Evolutionary conservation across 2,329 filamentous ascomycete species (phyloP).

Genomic region (Cylindrodendrum hubeiense): DNA sequence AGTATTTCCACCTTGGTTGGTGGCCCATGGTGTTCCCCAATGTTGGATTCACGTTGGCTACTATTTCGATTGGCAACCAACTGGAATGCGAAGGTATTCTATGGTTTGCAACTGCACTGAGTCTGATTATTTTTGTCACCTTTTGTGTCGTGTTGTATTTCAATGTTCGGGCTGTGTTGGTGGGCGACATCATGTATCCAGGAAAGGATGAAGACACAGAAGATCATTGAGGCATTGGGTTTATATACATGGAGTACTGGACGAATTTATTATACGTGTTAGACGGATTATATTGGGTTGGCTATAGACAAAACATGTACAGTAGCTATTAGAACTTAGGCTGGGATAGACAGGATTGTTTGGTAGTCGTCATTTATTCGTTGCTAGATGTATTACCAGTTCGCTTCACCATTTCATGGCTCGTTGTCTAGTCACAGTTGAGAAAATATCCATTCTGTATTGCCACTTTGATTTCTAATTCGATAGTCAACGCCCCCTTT

Average conservation of each 20-base stretch:
- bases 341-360: neutral
- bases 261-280: neutral
- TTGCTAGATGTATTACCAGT: no score
- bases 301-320: slow-evolving; percentile 22
- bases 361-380: neutral
- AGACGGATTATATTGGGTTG: neutral
- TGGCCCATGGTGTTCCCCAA: slow-evolving; percentile 75
- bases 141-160: slow-evolving; percentile 58
- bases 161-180: slow-evolving; percentile 59
- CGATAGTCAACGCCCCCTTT: no score
- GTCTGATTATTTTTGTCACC: slow-evolving; percentile 58
- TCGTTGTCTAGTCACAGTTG: no score
- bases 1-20: slow-evolving; percentile 72
- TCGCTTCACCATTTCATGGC: no score
- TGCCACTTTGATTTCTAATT: no score
- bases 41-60: slow-evolving; percentile 69
- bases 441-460: no score
- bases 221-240: slow-evolving; percentile 47
- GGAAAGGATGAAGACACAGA: slow-evolving; percentile 67
- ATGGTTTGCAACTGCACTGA: slow-evolving; percentile 65
- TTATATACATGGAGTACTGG: neutral
- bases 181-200: slow-evolving; percentile 68
- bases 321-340: neutral
- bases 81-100: slow-evolving; percentile 59
- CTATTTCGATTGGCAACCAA: slow-evolving; percentile 65